Evolutionary conservation across 495 filamentous ascomycete genomes (phyloP).

Genomic region (Penicillium steckii): DNA sequence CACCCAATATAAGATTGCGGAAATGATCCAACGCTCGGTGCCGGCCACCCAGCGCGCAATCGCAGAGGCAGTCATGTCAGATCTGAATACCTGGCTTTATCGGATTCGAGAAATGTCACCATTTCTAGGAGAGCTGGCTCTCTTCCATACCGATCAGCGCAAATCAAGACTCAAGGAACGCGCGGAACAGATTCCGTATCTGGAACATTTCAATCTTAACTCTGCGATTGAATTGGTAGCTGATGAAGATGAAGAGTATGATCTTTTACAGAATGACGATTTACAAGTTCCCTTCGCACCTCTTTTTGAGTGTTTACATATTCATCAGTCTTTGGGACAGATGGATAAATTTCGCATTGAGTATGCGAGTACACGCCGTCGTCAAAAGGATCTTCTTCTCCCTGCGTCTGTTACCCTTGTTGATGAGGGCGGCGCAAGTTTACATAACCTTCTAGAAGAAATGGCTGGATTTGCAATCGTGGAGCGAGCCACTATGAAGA

Average conservation of each 20-base stretch:
- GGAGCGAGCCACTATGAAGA: conserved; percentile 88
- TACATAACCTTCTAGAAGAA: conserved; percentile 85
- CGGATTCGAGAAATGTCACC: conserved; percentile 93
- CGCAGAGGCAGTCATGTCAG: conserved; percentile 93
- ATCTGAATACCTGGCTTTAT: conserved; percentile 97
- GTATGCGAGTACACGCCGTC: conserved; percentile 84
- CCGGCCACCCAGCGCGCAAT: conserved; percentile 90
- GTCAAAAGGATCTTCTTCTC: conserved; percentile 87
- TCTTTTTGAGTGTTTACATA: conserved; percentile 93
- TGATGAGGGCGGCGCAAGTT: conserved; percentile 69
- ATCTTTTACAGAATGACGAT: conserved; percentile 90
- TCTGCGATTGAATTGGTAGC: conserved; percentile 93
- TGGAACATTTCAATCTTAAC: conserved; percentile 85
- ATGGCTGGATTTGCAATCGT: conserved; percentile 97
- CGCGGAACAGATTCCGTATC: conserved; percentile 63
- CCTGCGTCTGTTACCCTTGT: conserved; percentile 68
- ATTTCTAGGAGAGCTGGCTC: conserved; percentile 93
- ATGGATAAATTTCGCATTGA: conserved; percentile 86
- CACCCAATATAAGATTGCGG: conserved; percentile 91
- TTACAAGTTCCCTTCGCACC: conserved; percentile 92
- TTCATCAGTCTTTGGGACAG: conserved; percentile 91
- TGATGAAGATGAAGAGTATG: conserved; percentile 93
- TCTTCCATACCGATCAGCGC: conserved; percentile 91
- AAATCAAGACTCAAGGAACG: conserved; percentile 80
- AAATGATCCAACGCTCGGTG: conserved; percentile 92